These are phyloP conservation scores for Russula foetens DNA, from an alignment of 768 basidiomycete genomes.

Conservation along the genomic window DNA sequence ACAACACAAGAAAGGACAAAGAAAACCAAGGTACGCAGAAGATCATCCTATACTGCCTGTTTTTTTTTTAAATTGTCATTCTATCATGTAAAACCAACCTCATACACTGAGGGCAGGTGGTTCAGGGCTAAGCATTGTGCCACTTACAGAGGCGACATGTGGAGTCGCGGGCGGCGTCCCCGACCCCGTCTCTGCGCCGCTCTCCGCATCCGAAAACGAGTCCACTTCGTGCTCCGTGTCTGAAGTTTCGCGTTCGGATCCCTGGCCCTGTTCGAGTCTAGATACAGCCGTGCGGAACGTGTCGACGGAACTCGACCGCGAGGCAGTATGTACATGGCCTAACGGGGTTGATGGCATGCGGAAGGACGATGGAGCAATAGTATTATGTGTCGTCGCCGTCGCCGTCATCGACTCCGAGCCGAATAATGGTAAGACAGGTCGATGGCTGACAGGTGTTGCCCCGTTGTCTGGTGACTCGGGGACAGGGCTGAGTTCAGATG, in stretches of 20 bases:
- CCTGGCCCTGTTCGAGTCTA: not conserved
- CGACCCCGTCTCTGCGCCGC: not conserved
- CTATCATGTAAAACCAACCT: not conserved
- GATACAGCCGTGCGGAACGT: constrained; percentile 12
- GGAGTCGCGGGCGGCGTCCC: not conserved
- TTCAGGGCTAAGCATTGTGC: not conserved
- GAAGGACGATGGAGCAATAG: constrained; percentile 15
- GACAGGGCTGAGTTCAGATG: not conserved
- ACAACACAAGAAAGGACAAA: not conserved
- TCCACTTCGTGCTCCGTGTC: constrained; percentile 9
- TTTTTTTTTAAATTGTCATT: not conserved
- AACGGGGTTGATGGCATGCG: constrained; percentile 9
- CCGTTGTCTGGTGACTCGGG: not conserved
- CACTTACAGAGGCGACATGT: not conserved
- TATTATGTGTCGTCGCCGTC: not conserved
- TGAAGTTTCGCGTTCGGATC: not conserved
- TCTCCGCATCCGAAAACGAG: constrained; percentile 6
- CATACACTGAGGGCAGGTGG: not conserved
- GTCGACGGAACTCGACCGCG: constrained; percentile 17
- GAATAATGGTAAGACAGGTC: not conserved
- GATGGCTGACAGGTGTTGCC: not conserved
- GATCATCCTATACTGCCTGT: not conserved
- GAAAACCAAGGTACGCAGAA: not conserved
- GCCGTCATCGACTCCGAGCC: not conserved
- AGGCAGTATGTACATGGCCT: not conserved